These are phyloP conservation scores for Brassica balearica DNA, from an alignment of 441 rosid species.

Conservation along the genomic window DNA sequence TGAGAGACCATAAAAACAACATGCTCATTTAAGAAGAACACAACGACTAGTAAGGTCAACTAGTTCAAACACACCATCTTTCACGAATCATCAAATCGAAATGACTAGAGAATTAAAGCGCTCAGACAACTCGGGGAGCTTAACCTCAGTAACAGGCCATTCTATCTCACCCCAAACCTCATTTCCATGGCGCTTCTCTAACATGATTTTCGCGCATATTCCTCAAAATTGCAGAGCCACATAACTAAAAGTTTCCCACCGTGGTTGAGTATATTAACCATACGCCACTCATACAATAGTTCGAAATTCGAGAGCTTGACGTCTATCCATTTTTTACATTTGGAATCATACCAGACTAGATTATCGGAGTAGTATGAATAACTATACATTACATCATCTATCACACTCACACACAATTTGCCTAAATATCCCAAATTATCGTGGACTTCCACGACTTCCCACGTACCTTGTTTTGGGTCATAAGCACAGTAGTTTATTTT, in stretches of 20 bases:
- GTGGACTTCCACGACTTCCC: not conserved
- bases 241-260: conserved; percentile 11
- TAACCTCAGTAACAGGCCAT: not conserved
- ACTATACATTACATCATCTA: not conserved
- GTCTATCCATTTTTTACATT: conserved; percentile 2
- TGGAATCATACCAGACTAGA: not conserved
- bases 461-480: not conserved
- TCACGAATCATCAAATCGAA: conserved; percentile 4
- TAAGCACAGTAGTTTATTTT: not conserved
- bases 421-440: not conserved
- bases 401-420: not conserved
- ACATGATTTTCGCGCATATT: not conserved
- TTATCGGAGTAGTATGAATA: not conserved
- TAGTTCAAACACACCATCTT: not conserved
- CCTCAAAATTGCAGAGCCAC: not conserved
- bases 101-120: not conserved
- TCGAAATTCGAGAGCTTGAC: not conserved
- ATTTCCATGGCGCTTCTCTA: not conserved
- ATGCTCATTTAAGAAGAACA: not conserved
- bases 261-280: not conserved
- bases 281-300: not conserved
- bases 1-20: not conserved
- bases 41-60: not conserved
- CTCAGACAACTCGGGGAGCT: not conserved
- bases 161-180: conserved; percentile 12